phyloP scores from a whole-genome alignment of 129 eudicot species.

The Erigeron canadensis region DNA sequence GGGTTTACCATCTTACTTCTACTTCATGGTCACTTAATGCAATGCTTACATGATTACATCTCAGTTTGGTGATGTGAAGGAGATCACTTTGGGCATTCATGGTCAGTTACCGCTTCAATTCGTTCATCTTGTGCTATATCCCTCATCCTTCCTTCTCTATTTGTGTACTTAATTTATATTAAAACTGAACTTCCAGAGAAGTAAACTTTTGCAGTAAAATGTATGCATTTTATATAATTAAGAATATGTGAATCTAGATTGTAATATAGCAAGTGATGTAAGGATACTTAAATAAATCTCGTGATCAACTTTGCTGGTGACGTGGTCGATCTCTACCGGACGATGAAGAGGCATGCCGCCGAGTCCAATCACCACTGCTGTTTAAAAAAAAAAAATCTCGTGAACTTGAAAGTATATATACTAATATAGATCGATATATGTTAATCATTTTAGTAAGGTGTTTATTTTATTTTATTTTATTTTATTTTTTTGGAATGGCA shows the following conservation, averaged over 20 bases:
- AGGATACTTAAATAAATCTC: too few relatives aligned
- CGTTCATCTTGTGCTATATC: not conserved
- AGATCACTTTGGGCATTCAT: conserved; percentile 17
- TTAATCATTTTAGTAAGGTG: too few relatives aligned
- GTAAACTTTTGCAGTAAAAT: not conserved
- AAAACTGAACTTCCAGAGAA: conserved; percentile 4
- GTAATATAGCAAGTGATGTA: not conserved
- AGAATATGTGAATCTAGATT: not conserved
- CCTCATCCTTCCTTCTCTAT: not conserved
- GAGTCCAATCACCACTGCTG: too few relatives aligned
- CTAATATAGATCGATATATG: too few relatives aligned
- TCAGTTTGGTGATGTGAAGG: conserved; percentile 50
- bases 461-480: too few relatives aligned
- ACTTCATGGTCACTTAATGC: conserved; percentile 61
- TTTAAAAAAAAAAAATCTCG: too few relatives aligned
- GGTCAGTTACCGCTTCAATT: not conserved
- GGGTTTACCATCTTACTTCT: conserved; percentile 49
- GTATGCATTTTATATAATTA: too few relatives aligned
- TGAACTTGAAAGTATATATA: too few relatives aligned
- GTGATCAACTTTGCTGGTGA: too few relatives aligned
- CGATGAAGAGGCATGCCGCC: too few relatives aligned
- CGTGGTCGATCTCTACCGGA: too few relatives aligned
- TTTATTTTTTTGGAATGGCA: too few relatives aligned
- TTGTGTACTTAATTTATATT: not conserved
- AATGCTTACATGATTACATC: conserved; percentile 50